Evolutionary conservation across 495 filamentous ascomycete genomes (phyloP).

Genomic region (Margaritispora aquatica): DNA sequence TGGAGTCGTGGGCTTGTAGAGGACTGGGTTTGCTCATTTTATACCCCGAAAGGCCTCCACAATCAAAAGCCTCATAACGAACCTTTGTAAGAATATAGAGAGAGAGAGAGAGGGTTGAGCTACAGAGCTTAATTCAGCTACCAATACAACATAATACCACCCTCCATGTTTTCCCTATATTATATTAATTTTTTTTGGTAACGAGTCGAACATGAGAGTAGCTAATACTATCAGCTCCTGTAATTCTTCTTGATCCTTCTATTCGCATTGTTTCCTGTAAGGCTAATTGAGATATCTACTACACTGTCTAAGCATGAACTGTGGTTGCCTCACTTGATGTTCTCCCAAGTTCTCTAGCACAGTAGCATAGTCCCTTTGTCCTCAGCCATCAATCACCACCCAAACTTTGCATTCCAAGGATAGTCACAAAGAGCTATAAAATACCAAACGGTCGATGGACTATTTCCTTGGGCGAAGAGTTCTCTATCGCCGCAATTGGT

Average conservation of each 20-base stretch:
- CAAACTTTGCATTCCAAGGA: background rate
- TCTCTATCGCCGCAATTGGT: background rate
- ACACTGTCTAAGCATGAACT: too few relatives aligned
- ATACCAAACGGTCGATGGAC: constrained; percentile 1
- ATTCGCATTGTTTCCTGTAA: background rate
- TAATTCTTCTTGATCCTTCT: too few relatives aligned
- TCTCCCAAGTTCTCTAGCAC: background rate
- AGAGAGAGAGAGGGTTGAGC: background rate
- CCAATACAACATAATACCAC: background rate
- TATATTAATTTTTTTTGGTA: too few relatives aligned
- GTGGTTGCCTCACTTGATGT: too few relatives aligned
- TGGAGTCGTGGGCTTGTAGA: background rate
- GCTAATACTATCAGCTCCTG: too few relatives aligned
- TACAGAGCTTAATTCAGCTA: background rate
- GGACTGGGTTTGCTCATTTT: background rate
- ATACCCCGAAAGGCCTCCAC: background rate
- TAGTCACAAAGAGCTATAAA: background rate
- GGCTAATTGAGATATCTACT: too few relatives aligned
- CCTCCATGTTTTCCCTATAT: too few relatives aligned
- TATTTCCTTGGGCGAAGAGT: background rate
- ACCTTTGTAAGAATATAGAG: background rate
- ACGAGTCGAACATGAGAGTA: too few relatives aligned
- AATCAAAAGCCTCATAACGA: background rate
- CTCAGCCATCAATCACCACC: background rate
- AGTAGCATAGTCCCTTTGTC: background rate